Percentiles rank a stretch among this genome's conserved stretches.
phyloP scores from a whole-genome alignment of 2,329 filamentous ascomycete species.

The Phialophora tarda region DNA sequence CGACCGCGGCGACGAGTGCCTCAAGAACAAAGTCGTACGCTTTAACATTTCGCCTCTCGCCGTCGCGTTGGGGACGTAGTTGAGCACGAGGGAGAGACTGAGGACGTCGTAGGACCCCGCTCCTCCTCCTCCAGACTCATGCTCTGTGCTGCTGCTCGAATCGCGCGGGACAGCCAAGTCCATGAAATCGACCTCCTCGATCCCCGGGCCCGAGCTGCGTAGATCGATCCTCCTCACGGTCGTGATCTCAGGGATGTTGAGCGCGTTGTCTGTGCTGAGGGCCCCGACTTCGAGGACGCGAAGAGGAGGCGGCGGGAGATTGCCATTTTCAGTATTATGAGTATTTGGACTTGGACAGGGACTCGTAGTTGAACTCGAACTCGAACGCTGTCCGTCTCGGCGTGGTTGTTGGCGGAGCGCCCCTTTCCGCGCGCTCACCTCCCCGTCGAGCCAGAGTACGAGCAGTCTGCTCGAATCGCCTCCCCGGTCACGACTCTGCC shows the following conservation, averaged over 20 bases:
- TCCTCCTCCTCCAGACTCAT: background rate
- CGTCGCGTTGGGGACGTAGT: slow-evolving; percentile 82
- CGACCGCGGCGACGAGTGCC: too few species aligned
- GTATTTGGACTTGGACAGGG: too few species aligned
- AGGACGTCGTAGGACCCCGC: slow-evolving; percentile 75
- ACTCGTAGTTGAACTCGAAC: too few species aligned
- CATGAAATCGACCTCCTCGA: slow-evolving; percentile 94
- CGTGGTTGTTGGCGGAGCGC: background rate
- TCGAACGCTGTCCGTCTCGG: background rate
- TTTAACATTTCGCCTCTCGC: slow-evolving; percentile 84
- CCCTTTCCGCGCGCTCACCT: slow-evolving; percentile 21
- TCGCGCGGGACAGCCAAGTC: slow-evolving; percentile 70
- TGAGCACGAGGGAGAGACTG: slow-evolving; percentile 88
- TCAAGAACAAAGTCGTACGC: slow-evolving; percentile 73
- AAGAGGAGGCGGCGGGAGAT: background rate
- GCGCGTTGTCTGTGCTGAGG: slow-evolving; percentile 80
- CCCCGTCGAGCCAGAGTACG: slow-evolving; percentile 60
- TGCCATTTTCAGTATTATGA: background rate
- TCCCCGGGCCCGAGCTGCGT: slow-evolving; percentile 78
- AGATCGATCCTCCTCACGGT: slow-evolving; percentile 75
- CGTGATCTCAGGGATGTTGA: slow-evolving; percentile 61
- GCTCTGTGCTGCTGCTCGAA: slow-evolving; percentile 40
- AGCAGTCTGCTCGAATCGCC: slow-evolving; percentile 68
- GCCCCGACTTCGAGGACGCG: slow-evolving; percentile 88
- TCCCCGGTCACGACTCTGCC: slow-evolving; percentile 64